phyloP scores from a whole-genome alignment of 306 rosid species.

The Neltuma alba region DNA sequence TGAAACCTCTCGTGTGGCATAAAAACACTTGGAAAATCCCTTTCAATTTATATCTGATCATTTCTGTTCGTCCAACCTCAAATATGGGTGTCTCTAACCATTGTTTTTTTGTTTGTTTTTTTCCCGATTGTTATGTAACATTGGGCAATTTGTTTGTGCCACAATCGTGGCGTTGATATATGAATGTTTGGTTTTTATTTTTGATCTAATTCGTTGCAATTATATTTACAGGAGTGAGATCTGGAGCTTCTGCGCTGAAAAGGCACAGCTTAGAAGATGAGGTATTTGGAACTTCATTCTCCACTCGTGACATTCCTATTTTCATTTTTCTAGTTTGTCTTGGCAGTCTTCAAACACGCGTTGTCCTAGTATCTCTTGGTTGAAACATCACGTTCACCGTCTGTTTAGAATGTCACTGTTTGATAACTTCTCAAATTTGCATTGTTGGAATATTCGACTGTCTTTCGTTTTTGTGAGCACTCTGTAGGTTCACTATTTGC shows the following conservation, averaged over 20 bases:
- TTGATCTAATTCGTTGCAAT: not conserved
- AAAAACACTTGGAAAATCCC: not conserved
- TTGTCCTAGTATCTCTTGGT: no score
- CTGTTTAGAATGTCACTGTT: not conserved
- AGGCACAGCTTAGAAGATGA: slow-evolving; percentile 50
- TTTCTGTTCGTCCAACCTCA: not conserved
- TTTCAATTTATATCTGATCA: not conserved
- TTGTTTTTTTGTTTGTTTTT: not conserved
- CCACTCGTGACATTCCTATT: not conserved
- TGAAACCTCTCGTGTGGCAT: not conserved
- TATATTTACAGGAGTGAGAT: slow-evolving; percentile 43
- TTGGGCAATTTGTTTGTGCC: not conserved
- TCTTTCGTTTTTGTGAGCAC: not conserved
- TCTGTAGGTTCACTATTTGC: no score
- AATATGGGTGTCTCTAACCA: not conserved
- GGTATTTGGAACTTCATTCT: slow-evolving; percentile 40
- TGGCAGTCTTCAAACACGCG: not conserved
- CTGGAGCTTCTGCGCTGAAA: slow-evolving; percentile 22
- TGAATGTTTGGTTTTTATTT: not conserved
- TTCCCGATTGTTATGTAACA: not conserved
- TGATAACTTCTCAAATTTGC: not conserved
- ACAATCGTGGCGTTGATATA: not conserved
- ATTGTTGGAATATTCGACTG: not conserved
- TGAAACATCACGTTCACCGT: not conserved
- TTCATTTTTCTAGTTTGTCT: not conserved